phyloP scores from a whole-genome alignment of 1,284 basidiomycete genomes.

The Lignosus rhinocerotis region DNA sequence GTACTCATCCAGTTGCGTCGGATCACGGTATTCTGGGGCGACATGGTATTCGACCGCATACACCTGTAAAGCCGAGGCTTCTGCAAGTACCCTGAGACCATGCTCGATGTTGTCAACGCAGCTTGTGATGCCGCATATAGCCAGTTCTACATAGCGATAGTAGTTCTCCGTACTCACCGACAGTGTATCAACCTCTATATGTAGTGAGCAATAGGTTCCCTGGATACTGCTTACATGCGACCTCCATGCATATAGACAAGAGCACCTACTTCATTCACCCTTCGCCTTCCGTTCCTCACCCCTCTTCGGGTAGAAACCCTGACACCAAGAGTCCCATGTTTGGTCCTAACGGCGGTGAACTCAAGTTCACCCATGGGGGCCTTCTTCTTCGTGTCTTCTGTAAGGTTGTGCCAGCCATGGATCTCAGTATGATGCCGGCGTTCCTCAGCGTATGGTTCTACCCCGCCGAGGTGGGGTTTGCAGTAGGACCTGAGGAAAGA shows the following conservation, averaged over 20 bases:
- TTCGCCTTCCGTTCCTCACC: constrained; percentile 3
- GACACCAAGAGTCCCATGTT: constrained; percentile 2
- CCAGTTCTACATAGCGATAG: background rate
- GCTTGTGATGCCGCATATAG: background rate
- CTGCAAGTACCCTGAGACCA: constrained; percentile 8
- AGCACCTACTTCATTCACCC: constrained; percentile 1
- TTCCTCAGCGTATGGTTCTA: constrained; percentile 4
- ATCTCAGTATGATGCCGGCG: constrained; percentile 7
- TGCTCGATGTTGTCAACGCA: constrained; percentile 15
- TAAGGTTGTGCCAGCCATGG: constrained; percentile 5
- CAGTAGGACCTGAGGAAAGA: constrained; percentile 1
- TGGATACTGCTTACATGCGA: background rate
- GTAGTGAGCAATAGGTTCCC: background rate
- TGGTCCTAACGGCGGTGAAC: constrained; percentile 6
- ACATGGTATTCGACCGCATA: constrained; percentile 37
- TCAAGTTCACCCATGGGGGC: constrained; percentile 4
- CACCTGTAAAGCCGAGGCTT: constrained; percentile 11
- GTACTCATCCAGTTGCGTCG: constrained; percentile 39
- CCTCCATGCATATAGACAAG: constrained; percentile 14
- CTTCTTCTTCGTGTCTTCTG: constrained; percentile 6
- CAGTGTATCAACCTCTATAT: constrained; percentile 1
- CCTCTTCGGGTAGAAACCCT: constrained; percentile 5
- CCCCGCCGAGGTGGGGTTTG: background rate
- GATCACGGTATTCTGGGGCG: constrained; percentile 41
- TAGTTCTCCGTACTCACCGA: background rate